Evolutionary conservation across 2,329 filamentous ascomycete genomes (phyloP).

Genomic region (Botrytis medusae): DNA sequence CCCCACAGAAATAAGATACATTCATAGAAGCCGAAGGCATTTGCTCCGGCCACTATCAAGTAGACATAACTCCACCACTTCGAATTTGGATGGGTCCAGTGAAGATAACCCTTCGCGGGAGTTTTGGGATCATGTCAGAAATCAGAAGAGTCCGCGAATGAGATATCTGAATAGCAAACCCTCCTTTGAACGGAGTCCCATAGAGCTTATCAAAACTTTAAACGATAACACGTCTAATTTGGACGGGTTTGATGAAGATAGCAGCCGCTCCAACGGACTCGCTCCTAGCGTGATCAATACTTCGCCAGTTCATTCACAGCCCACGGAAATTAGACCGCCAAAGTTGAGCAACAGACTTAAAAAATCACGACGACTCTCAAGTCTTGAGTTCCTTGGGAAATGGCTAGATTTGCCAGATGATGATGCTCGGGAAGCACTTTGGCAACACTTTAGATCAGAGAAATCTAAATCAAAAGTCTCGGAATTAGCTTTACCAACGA

Average conservation of each 20-base stretch:
- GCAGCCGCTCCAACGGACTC: background rate
- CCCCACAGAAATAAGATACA: background rate
- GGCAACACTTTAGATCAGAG: slow-evolving; percentile 18
- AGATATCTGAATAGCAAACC: background rate
- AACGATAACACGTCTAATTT: background rate
- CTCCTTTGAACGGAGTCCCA: background rate
- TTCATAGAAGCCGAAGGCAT: background rate
- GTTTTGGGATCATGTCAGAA: background rate
- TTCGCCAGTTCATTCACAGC: background rate
- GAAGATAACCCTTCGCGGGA: background rate
- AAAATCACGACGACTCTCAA: slow-evolving; percentile 10
- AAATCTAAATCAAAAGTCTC: background rate
- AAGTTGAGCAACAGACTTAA: background rate
- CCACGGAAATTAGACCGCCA: background rate
- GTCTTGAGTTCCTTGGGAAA: slow-evolving; percentile 20
- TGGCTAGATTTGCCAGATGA: slow-evolving; percentile 28
- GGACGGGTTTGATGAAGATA: background rate
- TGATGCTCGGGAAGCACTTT: slow-evolving; percentile 20
- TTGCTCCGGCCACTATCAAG: background rate
- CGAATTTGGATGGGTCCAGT: background rate
- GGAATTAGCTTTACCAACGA: slow-evolving; percentile 23
- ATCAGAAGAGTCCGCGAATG: background rate
- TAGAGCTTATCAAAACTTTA: background rate
- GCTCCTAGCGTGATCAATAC: background rate
- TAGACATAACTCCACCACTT: background rate